phyloP scores from a whole-genome alignment of 225 moss, liverwort and hornwort genomes.

The Ulota crispa region DNA sequence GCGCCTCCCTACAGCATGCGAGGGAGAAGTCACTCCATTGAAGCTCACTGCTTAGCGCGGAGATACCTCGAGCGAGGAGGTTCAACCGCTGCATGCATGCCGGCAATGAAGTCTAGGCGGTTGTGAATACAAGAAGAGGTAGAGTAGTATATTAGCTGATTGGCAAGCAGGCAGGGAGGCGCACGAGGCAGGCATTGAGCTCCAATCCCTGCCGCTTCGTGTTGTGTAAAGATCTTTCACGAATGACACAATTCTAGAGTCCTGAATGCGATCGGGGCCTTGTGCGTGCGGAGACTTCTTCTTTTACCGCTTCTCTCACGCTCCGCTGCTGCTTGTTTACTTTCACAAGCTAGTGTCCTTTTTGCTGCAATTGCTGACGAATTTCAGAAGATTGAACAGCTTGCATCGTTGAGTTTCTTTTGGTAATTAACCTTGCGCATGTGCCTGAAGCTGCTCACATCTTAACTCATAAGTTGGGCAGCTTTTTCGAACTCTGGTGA shows the following conservation, averaged over 20 bases:
- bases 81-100: neutral
- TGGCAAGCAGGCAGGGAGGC: neutral
- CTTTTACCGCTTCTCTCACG: neutral
- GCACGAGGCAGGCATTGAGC: conserved; percentile 38
- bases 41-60: neutral
- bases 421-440: neutral
- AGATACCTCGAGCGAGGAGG: neutral
- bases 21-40: neutral
- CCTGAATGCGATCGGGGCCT: conserved; percentile 40
- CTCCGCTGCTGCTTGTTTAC: neutral
- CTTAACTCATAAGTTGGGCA: too few species aligned
- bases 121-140: conserved; percentile 14
- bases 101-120: neutral
- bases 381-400: neutral
- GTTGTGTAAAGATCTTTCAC: conserved; percentile 36
- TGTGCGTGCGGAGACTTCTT: neutral
- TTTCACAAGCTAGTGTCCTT: neutral
- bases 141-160: neutral
- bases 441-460: neutral
- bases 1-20: neutral
- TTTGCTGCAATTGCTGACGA: neutral
- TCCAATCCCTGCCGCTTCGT: conserved; percentile 21
- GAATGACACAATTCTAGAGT: conserved; percentile 13
- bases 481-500: too few species aligned
- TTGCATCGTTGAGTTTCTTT: neutral